Evolutionary conservation across 2,329 filamentous ascomycete species (phyloP).

Genomic region (Fusarium mexicanum): DNA sequence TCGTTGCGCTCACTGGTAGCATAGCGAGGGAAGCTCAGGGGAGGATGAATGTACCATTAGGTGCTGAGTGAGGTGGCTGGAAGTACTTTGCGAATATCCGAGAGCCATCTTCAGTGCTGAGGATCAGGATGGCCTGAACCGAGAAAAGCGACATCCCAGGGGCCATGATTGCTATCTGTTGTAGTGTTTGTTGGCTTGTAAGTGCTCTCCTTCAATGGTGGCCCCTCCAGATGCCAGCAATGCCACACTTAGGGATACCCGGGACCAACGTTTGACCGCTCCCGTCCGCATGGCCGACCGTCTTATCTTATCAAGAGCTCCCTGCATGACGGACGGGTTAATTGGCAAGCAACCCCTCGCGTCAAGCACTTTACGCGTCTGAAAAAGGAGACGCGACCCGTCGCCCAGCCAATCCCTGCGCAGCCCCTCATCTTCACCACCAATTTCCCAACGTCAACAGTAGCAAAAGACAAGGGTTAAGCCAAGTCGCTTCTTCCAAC

Average conservation of each 20-base stretch:
- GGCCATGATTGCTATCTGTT: conserved; percentile 63
- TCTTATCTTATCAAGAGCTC: conserved; percentile 7
- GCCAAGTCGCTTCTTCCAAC: conserved; percentile 10
- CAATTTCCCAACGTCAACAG: conserved; percentile 39
- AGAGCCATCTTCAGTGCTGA: conserved; percentile 86
- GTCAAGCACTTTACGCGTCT: conserved; percentile 56
- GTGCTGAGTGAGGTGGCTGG: conserved; percentile 65
- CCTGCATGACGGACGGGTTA: neutral
- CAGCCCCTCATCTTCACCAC: conserved; percentile 38
- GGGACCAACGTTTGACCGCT: conserved; percentile 48
- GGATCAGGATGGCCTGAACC: conserved; percentile 80
- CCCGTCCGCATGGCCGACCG: neutral
- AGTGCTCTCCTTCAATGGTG: conserved; percentile 32
- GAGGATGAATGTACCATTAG: conserved; percentile 46
- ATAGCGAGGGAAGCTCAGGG: conserved; percentile 26
- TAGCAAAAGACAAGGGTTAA: conserved; percentile 19
- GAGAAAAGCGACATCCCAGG: conserved; percentile 80
- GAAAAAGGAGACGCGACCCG: conserved; percentile 39
- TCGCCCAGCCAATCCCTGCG: conserved; percentile 40
- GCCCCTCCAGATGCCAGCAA: conserved; percentile 47
- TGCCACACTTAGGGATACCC: conserved; percentile 36
- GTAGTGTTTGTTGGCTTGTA: conserved; percentile 31
- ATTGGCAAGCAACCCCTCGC: conserved; percentile 24
- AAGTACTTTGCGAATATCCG: conserved; percentile 97
- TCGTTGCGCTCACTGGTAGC: conserved; percentile 37